Evolutionary conservation across 2,329 filamentous ascomycete species (phyloP), one percentile per base, ranked within the genome.

Genomic region (Curvularia spicifera): DNA sequence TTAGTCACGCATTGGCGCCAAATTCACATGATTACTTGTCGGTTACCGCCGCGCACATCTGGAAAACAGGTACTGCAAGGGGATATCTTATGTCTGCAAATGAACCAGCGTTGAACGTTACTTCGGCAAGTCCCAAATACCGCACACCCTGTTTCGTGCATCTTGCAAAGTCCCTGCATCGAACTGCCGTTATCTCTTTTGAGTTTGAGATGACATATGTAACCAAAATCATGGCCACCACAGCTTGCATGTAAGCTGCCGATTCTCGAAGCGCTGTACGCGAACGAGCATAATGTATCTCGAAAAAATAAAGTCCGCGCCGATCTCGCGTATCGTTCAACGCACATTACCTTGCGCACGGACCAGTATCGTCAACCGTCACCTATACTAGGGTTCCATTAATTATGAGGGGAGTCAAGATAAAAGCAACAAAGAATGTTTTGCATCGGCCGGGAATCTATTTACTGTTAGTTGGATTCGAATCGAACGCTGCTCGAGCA

Each of bases 391-490:
- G 13, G 1, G 3, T 33, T 13, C 31, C 31, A 15, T 8, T 33
- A 5, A 15, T 33, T n/a, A 5, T 7, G 13, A 13, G 15, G 33
- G 33, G n/a, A 22, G 6, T 10, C 5, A 47, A 20, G 18, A 33
- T 18, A 20, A 37, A 20, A 37, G 35, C 12, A 18, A 12, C 4
- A 28, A 28, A 48, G 13, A n/a, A 43, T 3, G 24, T 28, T 7
- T 7, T 42, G 47, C 47, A 50, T 33, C 31, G 31, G 31, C 31
- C 31, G 31, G 31, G 31, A 33, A 33, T 33, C 61, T 18, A 18
- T 18, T 18, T 18, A 18, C 18, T 18, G 1, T 18, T 18, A 18
- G 18, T 18, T 18, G 18, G 18, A 18, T 18, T 18, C 18, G 18
- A 18, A 18, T 18, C 18, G 18, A 18, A 18, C 18, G 18, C 18